phyloP scores from a whole-genome alignment of 257 asterid species.

The Gardenia jasminoides region DNA sequence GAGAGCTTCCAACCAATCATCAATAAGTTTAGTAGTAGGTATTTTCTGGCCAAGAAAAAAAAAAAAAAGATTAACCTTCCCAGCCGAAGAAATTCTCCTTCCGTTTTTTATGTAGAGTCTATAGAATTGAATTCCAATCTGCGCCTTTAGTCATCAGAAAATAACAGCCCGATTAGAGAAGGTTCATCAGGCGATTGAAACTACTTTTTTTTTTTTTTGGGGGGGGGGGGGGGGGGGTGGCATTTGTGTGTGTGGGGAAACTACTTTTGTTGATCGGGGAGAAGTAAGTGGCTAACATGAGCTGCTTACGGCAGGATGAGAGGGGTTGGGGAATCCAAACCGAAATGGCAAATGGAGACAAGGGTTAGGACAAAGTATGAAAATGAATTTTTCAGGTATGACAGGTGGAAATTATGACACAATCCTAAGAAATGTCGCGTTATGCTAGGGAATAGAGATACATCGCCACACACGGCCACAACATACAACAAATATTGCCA shows the following conservation, averaged over 20 bases:
- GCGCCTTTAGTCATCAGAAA: background rate
- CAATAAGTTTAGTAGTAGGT: no score
- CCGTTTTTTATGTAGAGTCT: no score
- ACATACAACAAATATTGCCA: conserved; percentile 51
- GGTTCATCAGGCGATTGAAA: no score
- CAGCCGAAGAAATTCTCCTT: background rate
- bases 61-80: background rate
- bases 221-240: no score
- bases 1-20: background rate
- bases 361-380: conserved; percentile 13
- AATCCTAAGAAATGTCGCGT: conserved; percentile 58
- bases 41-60: no score
- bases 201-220: no score
- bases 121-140: no score
- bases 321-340: no score
- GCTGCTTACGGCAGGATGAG: no score
- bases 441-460: conserved; percentile 18
- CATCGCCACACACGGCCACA: conserved; percentile 23
- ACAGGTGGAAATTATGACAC: conserved; percentile 56
- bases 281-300: no score
- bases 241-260: no score
- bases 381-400: conserved; percentile 33
- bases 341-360: conserved; percentile 3
- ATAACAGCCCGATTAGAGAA: background rate
- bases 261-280: no score